Evolutionary conservation across 345 rosid genomes (phyloP), one percentile per base, ranked within the genome.

Genomic region (Camelina neglecta): DNA sequence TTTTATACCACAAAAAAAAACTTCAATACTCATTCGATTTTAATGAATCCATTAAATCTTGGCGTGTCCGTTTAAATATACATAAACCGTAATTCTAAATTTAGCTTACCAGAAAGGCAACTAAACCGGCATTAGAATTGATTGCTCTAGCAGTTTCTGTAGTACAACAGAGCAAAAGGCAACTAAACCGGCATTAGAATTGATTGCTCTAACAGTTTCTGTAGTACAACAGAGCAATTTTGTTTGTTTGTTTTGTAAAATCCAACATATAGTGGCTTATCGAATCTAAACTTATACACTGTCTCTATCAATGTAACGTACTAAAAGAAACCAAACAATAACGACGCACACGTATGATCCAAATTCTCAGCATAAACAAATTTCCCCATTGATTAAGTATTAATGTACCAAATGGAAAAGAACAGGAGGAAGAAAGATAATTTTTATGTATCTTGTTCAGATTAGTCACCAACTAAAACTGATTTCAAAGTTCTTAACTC

Each of bases 401-500:
- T 8, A 3, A 7, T 6, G 70, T 1, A 24, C 12, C 20, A 20
- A 29, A 35, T 12, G 57, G 4, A 58, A 54, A 41, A 9, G 5
- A 26, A 54, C 5, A 23, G 29, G 13, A 29, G 10, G 11, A 29
- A 15, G 7, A 18, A 4, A 4, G 18, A 6, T 20, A 45, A 26
- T 5, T 50, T 58, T 11, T 29, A 49, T 60, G 53, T 3, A 51
- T n/a, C 16, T 36, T 51, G 61, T 39, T 24, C 24, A 11, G 24
- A 16, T 11, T 60, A 45, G 38, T n/a, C 29, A 23, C 13, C 8
- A 16, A 56, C 21, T 39, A 55, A 45, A 45, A 44, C 7, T 44
- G 49, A 44, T 55, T 62, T 60, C 6, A 47, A 73, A 45, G 20
- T 12, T 42, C 7, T 44, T 6, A 36, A 67, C 61, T 50, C 68